A percentile compares a stretch with the other conserved stretches of the same genome.
phyloP scores from a whole-genome alignment of 1,139 yeast species.

The Hyphopichia wangnamkhiaoensis region DNA sequence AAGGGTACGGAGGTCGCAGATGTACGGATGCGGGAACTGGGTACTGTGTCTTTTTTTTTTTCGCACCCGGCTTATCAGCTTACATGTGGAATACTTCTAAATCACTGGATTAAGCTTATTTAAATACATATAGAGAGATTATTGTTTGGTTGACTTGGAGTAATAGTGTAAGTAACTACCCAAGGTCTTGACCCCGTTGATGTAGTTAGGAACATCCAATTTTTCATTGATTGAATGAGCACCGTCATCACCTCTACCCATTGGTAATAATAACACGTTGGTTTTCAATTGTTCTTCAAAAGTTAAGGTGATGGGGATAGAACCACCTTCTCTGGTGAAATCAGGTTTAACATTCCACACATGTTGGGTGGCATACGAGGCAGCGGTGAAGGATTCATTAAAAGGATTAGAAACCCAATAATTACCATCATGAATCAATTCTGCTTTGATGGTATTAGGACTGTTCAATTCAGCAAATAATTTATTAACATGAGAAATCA shows the following conservation, averaged over 20 bases:
- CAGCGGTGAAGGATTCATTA: slow-evolving; percentile 92
- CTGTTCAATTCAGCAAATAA: slow-evolving; percentile 69
- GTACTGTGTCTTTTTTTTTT: too few relatives aligned
- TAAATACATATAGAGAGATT: too few relatives aligned
- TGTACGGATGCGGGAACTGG: too few relatives aligned
- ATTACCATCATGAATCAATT: slow-evolving; percentile 88
- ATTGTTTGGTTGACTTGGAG: too few relatives aligned
- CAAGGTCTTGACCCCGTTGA: slow-evolving; percentile 91
- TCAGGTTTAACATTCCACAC: slow-evolving; percentile 97
- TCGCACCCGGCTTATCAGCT: too few relatives aligned
- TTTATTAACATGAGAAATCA: slow-evolving; percentile 65
- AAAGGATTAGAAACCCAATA: slow-evolving; percentile 97
- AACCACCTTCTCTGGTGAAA: slow-evolving; percentile 97
- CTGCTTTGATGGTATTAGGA: slow-evolving; percentile 71
- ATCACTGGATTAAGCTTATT: too few relatives aligned
- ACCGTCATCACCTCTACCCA: slow-evolving; percentile 99
- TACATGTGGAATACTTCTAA: too few relatives aligned
- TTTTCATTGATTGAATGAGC: slow-evolving; percentile 98
- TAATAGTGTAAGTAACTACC: slow-evolving; percentile 92
- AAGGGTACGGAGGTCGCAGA: too few relatives aligned
- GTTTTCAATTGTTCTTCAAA: slow-evolving; percentile 87
- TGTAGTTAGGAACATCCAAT: slow-evolving; percentile 82
- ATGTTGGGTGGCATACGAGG: slow-evolving; percentile 87
- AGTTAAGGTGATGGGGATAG: slow-evolving; percentile 92
- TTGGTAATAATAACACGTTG: slow-evolving; percentile 84